These are phyloP conservation scores for Ilyonectria sp. DNA, from an alignment of 2,329 filamentous ascomycete species.

Conservation along the genomic window DNA sequence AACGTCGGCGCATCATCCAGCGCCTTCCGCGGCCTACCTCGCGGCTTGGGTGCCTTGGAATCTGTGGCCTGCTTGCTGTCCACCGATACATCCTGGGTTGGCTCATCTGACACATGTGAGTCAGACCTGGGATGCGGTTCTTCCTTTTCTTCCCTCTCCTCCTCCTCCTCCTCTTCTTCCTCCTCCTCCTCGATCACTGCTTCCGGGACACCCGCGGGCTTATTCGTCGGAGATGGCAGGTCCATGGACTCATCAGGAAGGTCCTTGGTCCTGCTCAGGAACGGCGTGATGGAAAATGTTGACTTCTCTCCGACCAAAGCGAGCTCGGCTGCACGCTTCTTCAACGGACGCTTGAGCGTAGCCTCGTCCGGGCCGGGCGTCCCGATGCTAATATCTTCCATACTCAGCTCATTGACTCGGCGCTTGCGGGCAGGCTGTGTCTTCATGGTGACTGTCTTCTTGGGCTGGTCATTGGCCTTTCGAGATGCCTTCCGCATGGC, in stretches of 20 bases:
- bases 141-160: conserved; percentile 23
- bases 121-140: conserved; percentile 33
- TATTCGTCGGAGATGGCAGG: conserved; percentile 42
- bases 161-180: conserved; percentile 33
- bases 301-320: conserved; percentile 83
- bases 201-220: conserved; percentile 33
- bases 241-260: conserved; percentile 59
- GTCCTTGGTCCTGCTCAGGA: conserved; percentile 82
- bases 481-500: conserved; percentile 43
- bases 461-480: conserved; percentile 37
- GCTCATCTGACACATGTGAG: conserved; percentile 23
- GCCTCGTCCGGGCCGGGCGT: conserved; percentile 62
- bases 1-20: conserved; percentile 62
- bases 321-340: conserved; percentile 71
- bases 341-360: conserved; percentile 60
- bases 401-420: conserved; percentile 60
- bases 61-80: conserved; percentile 29
- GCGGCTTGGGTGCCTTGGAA: conserved; percentile 53
- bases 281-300: conserved; percentile 93
- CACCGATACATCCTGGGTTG: conserved; percentile 17
- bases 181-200: conserved; percentile 56
- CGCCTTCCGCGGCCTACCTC: conserved; percentile 62
- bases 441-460: conserved; percentile 40
- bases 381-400: conserved; percentile 63
- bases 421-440: conserved; percentile 62